Base-by-base conservation (phyloP, 345 rosid genomes). In the Bruguiera sexangula region DNA sequence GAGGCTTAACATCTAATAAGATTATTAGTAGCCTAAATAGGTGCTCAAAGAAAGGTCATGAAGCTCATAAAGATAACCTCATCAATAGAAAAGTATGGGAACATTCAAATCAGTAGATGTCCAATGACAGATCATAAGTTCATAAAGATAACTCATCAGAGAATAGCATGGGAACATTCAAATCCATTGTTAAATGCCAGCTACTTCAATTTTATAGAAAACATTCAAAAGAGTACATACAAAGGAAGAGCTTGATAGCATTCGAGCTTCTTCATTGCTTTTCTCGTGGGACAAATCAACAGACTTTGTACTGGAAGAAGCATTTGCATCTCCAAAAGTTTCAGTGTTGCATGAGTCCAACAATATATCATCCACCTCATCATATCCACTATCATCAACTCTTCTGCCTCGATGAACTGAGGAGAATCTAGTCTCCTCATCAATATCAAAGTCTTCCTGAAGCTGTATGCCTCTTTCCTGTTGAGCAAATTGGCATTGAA, bases 391-490 rank as follows among this genome's bases (percentile, higher is more conserved):
- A 76, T 90, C 98, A 74, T 88, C 96, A 63, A 82, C 60, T 60
- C 66, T 75, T 62, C 67, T 63, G 73, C 82, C 86, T 78, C 87
- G 80, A 68, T 56, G 73, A 66, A 95, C 98, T 19, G 99, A 85
- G 34, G 98, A 90, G 75, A 76, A 95, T 73, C 91, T 85, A 58
- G 89, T 81, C 82, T 95, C 98, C 78, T 92, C 98, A 60, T 95
- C 99, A 46, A 82, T 62, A 74, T 86, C 92, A 68, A 72, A 77
- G 75, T 73, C 78, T 66, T 81, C 94, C 66, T 77, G 79, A 66
- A 84, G 79, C 78, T 84, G 80, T 66, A 76, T 66, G 65, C 98
- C 96, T 75, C 98, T 87, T 87, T 96, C 98, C 98, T 96, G 88
- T 67, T 60, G 54, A 62, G 74, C 63, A 71, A 57, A 68, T 70